phyloP scores from a whole-genome alignment of 805 yeast species.

The Ascoidea rubescens region DNA sequence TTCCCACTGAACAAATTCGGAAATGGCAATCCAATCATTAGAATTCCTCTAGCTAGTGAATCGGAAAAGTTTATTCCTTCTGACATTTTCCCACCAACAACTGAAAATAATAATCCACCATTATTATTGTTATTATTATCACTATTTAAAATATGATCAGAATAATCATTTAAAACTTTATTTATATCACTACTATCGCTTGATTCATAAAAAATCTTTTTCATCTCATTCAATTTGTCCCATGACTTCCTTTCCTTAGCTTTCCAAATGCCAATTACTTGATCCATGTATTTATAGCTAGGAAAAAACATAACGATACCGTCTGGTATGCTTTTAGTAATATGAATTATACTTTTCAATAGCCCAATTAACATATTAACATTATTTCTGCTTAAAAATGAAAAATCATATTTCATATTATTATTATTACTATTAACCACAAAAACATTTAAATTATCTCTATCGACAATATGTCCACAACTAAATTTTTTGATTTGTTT shows the following conservation, averaged over 20 bases:
- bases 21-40: constrained; percentile 80
- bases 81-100: constrained; percentile 85
- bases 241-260: constrained; percentile 15
- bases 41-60: constrained; percentile 72
- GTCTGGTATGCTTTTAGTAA: constrained; percentile 37
- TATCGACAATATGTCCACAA: constrained; percentile 80
- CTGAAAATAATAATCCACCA: constrained; percentile 67
- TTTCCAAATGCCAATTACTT: constrained; percentile 39
- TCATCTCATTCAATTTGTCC: constrained; percentile 22
- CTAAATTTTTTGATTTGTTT: constrained; percentile 37
- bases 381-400: constrained; percentile 48
- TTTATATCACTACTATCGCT: constrained; percentile 27
- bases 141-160: constrained; percentile 21
- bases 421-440: constrained; percentile 24
- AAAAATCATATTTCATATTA: constrained; percentile 38
- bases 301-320: constrained; percentile 81
- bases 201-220: constrained; percentile 46
- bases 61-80: constrained; percentile 91
- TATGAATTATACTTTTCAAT: constrained; percentile 32
- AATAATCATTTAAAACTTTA: constrained; percentile 34
- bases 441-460: constrained; percentile 47
- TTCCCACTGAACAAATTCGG: constrained; percentile 81
- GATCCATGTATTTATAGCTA: constrained; percentile 58
- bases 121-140: constrained; percentile 10
- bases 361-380: constrained; percentile 29